These are phyloP conservation scores for Kurtzmaniella fragi DNA, from an alignment of 805 yeast species.

Conservation along the genomic window DNA sequence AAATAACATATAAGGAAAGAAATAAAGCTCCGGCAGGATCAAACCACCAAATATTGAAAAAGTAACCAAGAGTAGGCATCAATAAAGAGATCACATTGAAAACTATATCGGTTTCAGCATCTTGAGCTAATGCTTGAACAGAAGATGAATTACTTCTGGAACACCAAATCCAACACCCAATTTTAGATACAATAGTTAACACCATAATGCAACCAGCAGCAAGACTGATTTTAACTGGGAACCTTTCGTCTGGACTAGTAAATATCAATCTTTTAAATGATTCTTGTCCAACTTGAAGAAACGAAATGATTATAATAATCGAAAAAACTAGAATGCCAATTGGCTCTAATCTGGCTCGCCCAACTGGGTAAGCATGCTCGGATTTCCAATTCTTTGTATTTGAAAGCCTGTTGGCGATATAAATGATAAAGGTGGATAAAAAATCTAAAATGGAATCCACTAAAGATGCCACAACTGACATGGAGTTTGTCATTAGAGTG, in stretches of 20 bases:
- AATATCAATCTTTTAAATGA: conserved; percentile 47
- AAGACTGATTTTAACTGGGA: conserved; percentile 42
- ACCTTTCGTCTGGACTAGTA: conserved; percentile 22
- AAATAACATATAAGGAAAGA: conserved; percentile 56
- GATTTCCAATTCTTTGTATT: conserved; percentile 42
- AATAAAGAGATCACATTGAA: conserved; percentile 68
- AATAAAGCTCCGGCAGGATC: conserved; percentile 71
- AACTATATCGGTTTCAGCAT: conserved; percentile 72
- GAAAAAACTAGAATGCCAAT: conserved; percentile 73
- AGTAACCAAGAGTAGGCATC: conserved; percentile 60
- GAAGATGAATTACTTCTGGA: conserved; percentile 55
- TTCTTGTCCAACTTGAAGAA: conserved; percentile 66
- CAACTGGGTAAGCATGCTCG: conserved; percentile 56
- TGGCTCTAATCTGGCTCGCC: conserved; percentile 70
- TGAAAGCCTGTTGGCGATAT: conserved; percentile 50
- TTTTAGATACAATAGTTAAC: conserved; percentile 54
- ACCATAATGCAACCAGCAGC: conserved; percentile 58
- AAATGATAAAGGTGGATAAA: conserved; percentile 69
- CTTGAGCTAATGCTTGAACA: conserved; percentile 76
- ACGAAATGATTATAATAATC: conserved; percentile 64
- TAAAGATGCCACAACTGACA: conserved; percentile 73
- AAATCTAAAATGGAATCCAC: conserved; percentile 75
- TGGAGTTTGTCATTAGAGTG: conserved; percentile 59
- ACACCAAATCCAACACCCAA: conserved; percentile 63
- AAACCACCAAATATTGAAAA: conserved; percentile 58